A percentile compares a stretch with the other conserved stretches of the same genome.
Evolutionary conservation across 1,284 basidiomycete genomes (phyloP).

Genomic region (Crocinoboletus sp.): DNA sequence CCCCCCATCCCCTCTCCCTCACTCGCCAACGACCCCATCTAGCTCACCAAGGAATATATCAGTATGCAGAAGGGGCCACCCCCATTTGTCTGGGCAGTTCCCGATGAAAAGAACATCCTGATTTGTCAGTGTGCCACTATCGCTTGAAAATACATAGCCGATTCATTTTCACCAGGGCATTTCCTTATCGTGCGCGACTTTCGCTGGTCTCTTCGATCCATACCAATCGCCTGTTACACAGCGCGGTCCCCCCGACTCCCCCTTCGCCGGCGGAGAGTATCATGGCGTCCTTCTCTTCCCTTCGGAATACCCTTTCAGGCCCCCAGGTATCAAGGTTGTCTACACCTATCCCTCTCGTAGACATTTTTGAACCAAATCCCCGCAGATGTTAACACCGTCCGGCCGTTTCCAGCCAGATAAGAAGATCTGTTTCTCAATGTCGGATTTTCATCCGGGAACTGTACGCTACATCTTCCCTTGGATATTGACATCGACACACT

Average conservation of each 20-base stretch:
- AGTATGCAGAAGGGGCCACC: conserved; percentile 92
- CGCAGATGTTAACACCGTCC: conserved; percentile 88
- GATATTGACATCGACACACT: background rate
- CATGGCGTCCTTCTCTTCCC: conserved; percentile 89
- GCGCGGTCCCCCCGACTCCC: conserved; percentile 92
- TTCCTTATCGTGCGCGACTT: conserved; percentile 71
- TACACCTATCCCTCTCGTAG: background rate
- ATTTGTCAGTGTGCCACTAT: conserved; percentile 53
- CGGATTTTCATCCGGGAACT: conserved; percentile 87
- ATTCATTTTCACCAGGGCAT: conserved; percentile 59
- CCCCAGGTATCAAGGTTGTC: conserved; percentile 90
- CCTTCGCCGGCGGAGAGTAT: conserved; percentile 91
- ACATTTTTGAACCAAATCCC: conserved; percentile 10
- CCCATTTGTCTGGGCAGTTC: conserved; percentile 90
- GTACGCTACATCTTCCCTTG: conserved; percentile 45
- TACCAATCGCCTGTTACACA: conserved; percentile 31
- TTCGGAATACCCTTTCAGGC: conserved; percentile 91
- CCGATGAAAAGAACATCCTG: conserved; percentile 95
- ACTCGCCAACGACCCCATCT: conserved; percentile 6
- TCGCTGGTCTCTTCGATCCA: background rate
- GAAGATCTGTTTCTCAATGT: conserved; percentile 97
- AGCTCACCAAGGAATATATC: conserved; percentile 89
- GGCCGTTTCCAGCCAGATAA: conserved; percentile 91
- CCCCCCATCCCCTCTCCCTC: background rate
- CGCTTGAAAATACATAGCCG: conserved; percentile 3